Percentiles rank a stretch among this genome's conserved stretches.
Evolutionary conservation across 1,284 basidiomycete genomes (phyloP).

Genomic region (Stygiomarasmius scandens): DNA sequence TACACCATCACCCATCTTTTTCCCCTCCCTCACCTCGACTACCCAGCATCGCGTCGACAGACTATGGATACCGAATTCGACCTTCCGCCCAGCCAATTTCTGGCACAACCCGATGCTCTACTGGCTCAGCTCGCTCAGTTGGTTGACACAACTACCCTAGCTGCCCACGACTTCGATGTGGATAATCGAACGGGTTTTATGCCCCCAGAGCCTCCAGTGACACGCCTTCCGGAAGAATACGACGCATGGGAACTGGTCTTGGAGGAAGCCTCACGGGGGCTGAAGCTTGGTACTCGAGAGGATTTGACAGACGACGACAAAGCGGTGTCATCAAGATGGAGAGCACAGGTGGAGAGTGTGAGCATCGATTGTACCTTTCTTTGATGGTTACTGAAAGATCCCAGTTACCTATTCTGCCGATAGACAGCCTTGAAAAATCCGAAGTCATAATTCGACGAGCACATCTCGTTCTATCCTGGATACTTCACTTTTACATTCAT

Average conservation of each 20-base stretch:
- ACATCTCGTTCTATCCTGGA: slow-evolving; percentile 84
- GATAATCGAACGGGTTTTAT: slow-evolving; percentile 92
- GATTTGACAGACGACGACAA: slow-evolving; percentile 48
- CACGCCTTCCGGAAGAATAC: slow-evolving; percentile 63
- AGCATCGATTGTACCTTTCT: slow-evolving; percentile 25
- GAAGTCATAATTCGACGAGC: slow-evolving; percentile 78
- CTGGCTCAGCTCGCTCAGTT: not conserved
- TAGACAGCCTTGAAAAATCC: slow-evolving; percentile 51
- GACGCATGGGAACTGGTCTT: slow-evolving; percentile 72
- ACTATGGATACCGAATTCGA: not conserved
- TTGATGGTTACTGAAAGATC: slow-evolving; percentile 1
- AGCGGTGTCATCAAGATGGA: slow-evolving; percentile 59
- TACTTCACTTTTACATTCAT: slow-evolving; percentile 90
- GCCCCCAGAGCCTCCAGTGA: slow-evolving; percentile 78
- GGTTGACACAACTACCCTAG: slow-evolving; percentile 83
- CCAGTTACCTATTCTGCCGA: slow-evolving; percentile 55
- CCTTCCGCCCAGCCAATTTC: not conserved
- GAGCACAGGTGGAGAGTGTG: slow-evolving; percentile 60
- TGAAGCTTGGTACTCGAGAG: slow-evolving; percentile 60
- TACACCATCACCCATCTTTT: not conserved
- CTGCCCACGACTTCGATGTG: slow-evolving; percentile 94
- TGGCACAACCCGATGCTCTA: not conserved
- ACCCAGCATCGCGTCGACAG: not conserved
- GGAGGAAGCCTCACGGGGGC: slow-evolving; percentile 50
- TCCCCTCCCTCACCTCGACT: not conserved